Evolutionary conservation across 2,329 filamentous ascomycete genomes (phyloP), one percentile per base, ranked within the genome.

Genomic region (Phoma sp.): DNA sequence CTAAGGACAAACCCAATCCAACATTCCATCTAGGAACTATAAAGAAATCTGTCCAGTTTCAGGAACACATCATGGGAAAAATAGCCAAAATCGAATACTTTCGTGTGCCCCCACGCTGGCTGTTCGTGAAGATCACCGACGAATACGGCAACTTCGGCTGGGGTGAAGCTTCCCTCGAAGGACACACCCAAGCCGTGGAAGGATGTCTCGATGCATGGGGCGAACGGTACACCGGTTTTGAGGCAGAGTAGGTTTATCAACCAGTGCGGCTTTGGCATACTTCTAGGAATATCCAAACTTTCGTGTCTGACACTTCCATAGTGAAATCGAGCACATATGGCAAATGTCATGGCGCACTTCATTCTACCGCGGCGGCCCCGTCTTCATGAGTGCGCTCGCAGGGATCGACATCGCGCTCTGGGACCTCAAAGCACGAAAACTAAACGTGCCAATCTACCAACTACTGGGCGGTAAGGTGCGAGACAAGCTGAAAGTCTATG

Each of bases 251-350:
- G 53, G 75, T 15, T 46, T 27, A 35, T n/a, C n/a, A 17, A 35
- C 6, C 1, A 35, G 15, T 35, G 9, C 29, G n/a, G 19, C n/a
- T 7, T 38, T 12, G 21, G 36, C 4, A 21, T 21, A 38, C 36
- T 38, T 19, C 15, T 12, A 17, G 19, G 32, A 39, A 6, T 22
- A 36, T n/a, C 1, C 27, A n/a, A 6, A 35, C 5, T 39, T 27
- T 17, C 1, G n/a, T 17, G 6, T 10, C 47, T 58, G 36, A 61
- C 37, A 32, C 15, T 9, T 12, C 35, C 41, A 29, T 22, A 90
- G 87, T 68, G 85, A 91, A 43, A 92, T 93, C 60, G 90, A 93
- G 69, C 87, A 91, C 60, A 88, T 93, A 54, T 93, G 90, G 90
- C 89, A 92, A 70, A 82, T 83, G 60, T 84, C 85, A 24, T 92